Conservation (phyloP, 192 early-diverging fungal genomes). For the Coemansia reversa region DNA sequence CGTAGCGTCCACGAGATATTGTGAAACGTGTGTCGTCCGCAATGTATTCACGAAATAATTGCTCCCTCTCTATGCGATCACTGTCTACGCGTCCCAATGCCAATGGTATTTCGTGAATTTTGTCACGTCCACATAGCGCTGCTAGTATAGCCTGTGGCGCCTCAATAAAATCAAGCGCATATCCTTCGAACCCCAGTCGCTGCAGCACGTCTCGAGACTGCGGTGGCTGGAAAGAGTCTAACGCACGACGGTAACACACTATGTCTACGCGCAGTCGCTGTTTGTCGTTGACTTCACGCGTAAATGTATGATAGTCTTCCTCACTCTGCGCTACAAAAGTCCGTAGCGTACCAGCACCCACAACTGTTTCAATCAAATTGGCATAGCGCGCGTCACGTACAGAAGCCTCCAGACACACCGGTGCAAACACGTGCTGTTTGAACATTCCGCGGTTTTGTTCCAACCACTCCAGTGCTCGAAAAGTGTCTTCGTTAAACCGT, state of each 20-base stretch:
- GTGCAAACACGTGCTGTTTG: conserved; percentile 68
- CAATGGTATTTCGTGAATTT: conserved; percentile 59
- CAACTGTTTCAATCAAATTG: conserved; percentile 63
- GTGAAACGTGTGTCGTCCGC: conserved; percentile 36
- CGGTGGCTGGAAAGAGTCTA: conserved; percentile 37
- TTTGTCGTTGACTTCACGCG: conserved; percentile 63
- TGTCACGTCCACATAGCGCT: conserved; percentile 61
- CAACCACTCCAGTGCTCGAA: conserved; percentile 69
- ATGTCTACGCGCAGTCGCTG: conserved; percentile 62
- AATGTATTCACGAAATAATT: conserved; percentile 42
- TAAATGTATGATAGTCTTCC: conserved; percentile 75
- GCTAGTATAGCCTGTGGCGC: conserved; percentile 64
- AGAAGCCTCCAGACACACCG: conserved; percentile 70
- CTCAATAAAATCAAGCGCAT: conserved; percentile 71
- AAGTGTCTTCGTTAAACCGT: conserved; percentile 54
- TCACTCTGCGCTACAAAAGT: conserved; percentile 77
- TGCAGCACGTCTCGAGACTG: conserved; percentile 38
- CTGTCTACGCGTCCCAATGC: conserved; percentile 40
- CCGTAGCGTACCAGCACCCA: conserved; percentile 56
- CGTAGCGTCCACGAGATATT: conserved; percentile 42
- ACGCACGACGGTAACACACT: conserved; percentile 44
- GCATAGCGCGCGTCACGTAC: conserved; percentile 65
- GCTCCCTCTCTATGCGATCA: conserved; percentile 21
- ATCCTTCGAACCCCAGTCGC: conserved; percentile 71
- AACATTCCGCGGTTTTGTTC: conserved; percentile 64